Base-by-base conservation (phyloP, 306 rosid genomes). In the Styphnolobium japonicum region DNA sequence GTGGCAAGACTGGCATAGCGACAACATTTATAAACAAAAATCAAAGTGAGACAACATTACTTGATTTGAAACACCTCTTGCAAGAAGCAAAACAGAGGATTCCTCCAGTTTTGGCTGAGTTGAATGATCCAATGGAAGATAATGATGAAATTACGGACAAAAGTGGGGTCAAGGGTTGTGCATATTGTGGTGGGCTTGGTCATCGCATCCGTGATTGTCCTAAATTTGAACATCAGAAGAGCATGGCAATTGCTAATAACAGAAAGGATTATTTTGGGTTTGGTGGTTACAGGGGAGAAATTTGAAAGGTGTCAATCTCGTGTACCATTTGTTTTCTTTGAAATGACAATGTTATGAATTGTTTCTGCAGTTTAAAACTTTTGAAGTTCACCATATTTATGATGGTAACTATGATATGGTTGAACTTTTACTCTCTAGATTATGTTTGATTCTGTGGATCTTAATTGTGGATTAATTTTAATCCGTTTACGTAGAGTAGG, bases 41-140 rank as follows among this genome's bases (percentile, higher is more conserved):
- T 67, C 98, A 95, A 80, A 91, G 87, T 40, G 98, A 92, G 89
- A 92, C 98, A 5, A 95, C 98, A 10, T 88, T 95, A 15, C 98
- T 95, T 75, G 98, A 95, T 80, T 75, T 95, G 89, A 95, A 95
- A 77, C 97, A 95, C 62, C 95, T 95, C 29, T 78, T 95, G 91
- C 96, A 95, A 84, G 98, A 95, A 87, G 98, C 98, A 2, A 95
- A 95, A 75, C 98, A 95, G 76, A 90, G 97, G 80, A 92, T 95
- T 77, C 98, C 98, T 3, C 98, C 98, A 6, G 97, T 95, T 42
- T 75, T 95, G 83, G 97, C 94, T 0, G 96, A 95, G 85, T 85
- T 92, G 67, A 90, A 82, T 46, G 98, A 95, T 84, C 98, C 98
- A 8, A 91, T 91, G 97, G 98, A 95, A 65, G 94, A 92, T 21